Base-by-base conservation (phyloP, 257 asterid species). In the Nicotiana sylvestris region DNA sequence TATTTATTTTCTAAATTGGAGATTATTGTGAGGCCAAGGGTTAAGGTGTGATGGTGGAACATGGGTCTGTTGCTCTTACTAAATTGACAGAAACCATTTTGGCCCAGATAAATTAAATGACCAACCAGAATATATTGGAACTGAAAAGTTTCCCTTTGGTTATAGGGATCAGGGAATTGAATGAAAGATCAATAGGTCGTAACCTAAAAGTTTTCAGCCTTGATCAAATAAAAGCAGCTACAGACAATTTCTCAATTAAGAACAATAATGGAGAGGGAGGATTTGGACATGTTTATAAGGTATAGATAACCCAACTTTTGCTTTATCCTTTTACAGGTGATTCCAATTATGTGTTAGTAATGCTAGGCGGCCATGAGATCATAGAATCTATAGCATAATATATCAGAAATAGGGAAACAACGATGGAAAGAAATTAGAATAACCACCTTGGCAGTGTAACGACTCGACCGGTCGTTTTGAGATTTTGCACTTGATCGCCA, bases 231-330 rank as follows among this genome's bases (percentile, higher is more conserved):
- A 49, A 70, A 81, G 86, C 80, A 64, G 87, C 88, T 46, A 88
- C 89, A 13, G 72, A 81, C 46, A 81, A 78, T 21, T 88, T 88
- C 61, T 78, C 88, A 35, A 11, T 56, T 30, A 80, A 83, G 49
- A 86, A 85, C 66, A 86, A 82, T 84, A 21, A 21, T 1, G 91
- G 89, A 1, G 83, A 84, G 83, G 91, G 91, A 68, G 91, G 91
- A 0, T 88, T 30, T 81, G 91, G 89, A 32, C 89, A 88, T 61
- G 89, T 88, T 27, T 88, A 86, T 64, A 88, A 86, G 91, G 89
- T 86, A 81, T 82, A 46, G 16, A 15, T 53, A 30, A 49, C 62
- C 58, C 64, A 21, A 49, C 74, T 55, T 55, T 16, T 39, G 27
- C 64, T 27, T 33, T 78, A 57, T 30, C 68, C 77, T 30, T 33